phyloP scores from a whole-genome alignment of 208 protist genomes.

The Leishmania guyanensis region DNA sequence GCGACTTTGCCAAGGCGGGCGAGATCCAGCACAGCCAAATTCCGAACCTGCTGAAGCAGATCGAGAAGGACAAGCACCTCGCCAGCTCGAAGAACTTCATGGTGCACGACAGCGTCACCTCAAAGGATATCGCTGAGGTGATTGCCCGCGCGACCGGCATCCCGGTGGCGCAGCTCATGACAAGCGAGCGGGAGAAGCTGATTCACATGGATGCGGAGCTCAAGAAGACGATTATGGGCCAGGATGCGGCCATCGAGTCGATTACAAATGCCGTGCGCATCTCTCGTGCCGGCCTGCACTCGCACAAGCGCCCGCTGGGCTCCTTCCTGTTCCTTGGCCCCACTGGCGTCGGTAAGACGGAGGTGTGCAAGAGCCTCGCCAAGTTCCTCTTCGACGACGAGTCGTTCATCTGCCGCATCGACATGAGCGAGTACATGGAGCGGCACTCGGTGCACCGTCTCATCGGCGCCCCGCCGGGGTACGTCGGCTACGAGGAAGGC shows the following conservation, averaged over 20 bases:
- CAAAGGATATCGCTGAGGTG: slow-evolving; percentile 95
- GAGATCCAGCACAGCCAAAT: slow-evolving; percentile 84
- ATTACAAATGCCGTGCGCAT: slow-evolving; percentile 96
- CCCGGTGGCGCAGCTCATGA: slow-evolving; percentile 93
- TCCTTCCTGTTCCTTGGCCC: slow-evolving; percentile 98
- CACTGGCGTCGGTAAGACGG: slow-evolving; percentile 97
- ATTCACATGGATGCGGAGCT: slow-evolving; percentile 90
- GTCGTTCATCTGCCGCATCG: slow-evolving; percentile 96
- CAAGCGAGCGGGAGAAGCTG: slow-evolving; percentile 90
- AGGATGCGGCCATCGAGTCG: slow-evolving; percentile 95
- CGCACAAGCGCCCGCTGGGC: slow-evolving; percentile 91
- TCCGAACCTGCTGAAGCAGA: slow-evolving; percentile 84
- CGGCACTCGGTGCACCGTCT: slow-evolving; percentile 95
- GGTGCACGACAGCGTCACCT: slow-evolving; percentile 95
- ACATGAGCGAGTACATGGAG: slow-evolving; percentile 99
- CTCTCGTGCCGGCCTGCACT: slow-evolving; percentile 93
- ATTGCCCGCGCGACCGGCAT: slow-evolving; percentile 98
- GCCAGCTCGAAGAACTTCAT: slow-evolving; percentile 94
- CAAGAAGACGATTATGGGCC: slow-evolving; percentile 94
- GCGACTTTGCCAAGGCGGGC: slow-evolving; percentile 79
- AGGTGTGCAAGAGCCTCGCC: slow-evolving; percentile 96
- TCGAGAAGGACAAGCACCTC: slow-evolving; percentile 77
- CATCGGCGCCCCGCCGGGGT: slow-evolving; percentile 98
- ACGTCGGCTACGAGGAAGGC: slow-evolving; percentile 98
- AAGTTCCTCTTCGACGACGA: slow-evolving; percentile 97